Percentiles rank a stretch among this genome's conserved stretches.
Evolutionary conservation across 371 early-diverging fungal genomes (phyloP).

Genomic region (Neoconidiobolus thromboides): DNA sequence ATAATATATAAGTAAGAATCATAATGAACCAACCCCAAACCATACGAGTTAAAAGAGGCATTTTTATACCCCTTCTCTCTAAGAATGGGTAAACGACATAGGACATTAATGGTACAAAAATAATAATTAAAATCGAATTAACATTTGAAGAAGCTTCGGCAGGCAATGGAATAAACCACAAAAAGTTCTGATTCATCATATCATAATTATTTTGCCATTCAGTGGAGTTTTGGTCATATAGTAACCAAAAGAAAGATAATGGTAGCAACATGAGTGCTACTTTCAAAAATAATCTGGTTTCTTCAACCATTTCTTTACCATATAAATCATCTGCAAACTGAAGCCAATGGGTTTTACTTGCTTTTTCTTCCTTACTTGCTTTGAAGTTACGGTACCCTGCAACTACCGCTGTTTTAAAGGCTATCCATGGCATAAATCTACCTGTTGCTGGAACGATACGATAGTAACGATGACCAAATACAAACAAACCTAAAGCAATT

Average conservation of each 20-base stretch:
- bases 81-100: conserved; percentile 25
- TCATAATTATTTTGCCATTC: conserved; percentile 9
- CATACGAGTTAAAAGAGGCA: conserved; percentile 29
- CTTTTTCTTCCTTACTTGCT: not conserved
- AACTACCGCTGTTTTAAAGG: conserved; percentile 7
- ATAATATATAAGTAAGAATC: conserved; percentile 17
- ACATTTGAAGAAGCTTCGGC: not conserved
- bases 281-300: not conserved
- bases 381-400: not conserved
- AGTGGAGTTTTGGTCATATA: conserved; percentile 28
- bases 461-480: conserved; percentile 24
- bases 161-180: conserved; percentile 7
- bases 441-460: conserved; percentile 32
- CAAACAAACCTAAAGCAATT: conserved; percentile 20
- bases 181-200: conserved; percentile 15
- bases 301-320: conserved; percentile 3
- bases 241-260: conserved; percentile 30
- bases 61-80: conserved; percentile 15
- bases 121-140: conserved; percentile 14
- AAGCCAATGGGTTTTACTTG: not conserved
- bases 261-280: conserved; percentile 19
- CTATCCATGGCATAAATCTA: conserved; percentile 23
- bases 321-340: not conserved
- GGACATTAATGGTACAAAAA: conserved; percentile 34
- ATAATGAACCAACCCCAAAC: conserved; percentile 21